Evolutionary conservation across 345 rosid species (phyloP).

Genomic region (Isatis tinctoria): DNA sequence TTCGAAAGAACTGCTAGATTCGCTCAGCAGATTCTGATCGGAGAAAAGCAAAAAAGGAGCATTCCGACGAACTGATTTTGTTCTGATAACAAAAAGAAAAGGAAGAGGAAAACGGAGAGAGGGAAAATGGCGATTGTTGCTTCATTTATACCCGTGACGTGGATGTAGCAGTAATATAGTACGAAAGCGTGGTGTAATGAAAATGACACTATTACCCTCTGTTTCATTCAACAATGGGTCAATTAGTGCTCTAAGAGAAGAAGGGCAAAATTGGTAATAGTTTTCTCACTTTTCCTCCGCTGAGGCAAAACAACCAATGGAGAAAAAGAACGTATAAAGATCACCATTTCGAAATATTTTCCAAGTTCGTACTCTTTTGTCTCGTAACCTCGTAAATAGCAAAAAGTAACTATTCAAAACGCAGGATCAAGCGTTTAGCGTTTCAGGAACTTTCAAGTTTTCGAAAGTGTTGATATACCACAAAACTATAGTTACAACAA

Average conservation of each 20-base stretch:
- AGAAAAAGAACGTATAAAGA: neutral
- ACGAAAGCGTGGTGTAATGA: neutral
- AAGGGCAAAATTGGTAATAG: neutral
- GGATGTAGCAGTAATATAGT: neutral
- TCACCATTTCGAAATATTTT: neutral
- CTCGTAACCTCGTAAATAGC: neutral
- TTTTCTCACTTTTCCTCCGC: neutral
- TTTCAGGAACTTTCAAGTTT: neutral
- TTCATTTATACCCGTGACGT: slow-evolving; percentile 26
- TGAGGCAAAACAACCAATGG: neutral
- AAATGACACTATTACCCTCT: slow-evolving; percentile 2
- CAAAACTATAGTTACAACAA: neutral
- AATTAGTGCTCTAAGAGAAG: neutral
- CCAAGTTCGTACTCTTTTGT: neutral
- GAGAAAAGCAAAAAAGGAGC: neutral
- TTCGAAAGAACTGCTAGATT: no score
- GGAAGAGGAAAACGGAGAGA: neutral
- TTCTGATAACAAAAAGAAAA: neutral
- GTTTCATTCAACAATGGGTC: neutral
- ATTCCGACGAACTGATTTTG: slow-evolving; percentile 1
- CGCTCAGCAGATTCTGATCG: neutral
- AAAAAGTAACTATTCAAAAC: neutral
- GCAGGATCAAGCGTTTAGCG: neutral
- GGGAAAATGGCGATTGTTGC: neutral
- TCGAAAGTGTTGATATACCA: neutral